phyloP scores from a whole-genome alignment of 768 basidiomycete species.

The Amanita thiersii region DNA sequence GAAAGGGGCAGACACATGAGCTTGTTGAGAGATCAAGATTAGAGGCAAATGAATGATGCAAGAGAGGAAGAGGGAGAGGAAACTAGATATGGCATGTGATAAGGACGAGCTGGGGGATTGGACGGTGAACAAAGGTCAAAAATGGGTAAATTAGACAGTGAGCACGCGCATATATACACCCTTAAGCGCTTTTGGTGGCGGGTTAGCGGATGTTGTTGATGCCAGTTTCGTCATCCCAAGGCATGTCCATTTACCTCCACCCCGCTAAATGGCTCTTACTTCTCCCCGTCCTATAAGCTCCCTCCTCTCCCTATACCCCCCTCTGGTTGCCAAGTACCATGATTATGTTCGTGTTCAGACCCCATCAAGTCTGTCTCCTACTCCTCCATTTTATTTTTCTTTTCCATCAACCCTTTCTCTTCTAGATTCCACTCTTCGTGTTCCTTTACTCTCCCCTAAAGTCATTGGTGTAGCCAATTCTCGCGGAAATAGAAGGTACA shows the following conservation, averaged over 20 bases:
- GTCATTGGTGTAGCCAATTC: slow-evolving; percentile 71
- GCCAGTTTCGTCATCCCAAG: too few species aligned
- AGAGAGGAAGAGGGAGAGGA: too few species aligned
- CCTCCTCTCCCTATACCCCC: background rate
- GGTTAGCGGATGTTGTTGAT: too few species aligned
- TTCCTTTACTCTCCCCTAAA: slow-evolving; percentile 70
- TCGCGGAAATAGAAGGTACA: slow-evolving; percentile 66
- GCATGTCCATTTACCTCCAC: background rate
- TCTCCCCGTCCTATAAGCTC: background rate
- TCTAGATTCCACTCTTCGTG: slow-evolving; percentile 53
- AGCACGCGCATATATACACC: too few species aligned
- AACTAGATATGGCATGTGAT: too few species aligned
- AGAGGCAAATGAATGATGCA: too few species aligned
- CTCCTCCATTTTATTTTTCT: background rate
- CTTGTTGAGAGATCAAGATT: too few species aligned
- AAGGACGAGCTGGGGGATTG: too few species aligned
- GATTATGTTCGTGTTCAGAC: slow-evolving; percentile 60
- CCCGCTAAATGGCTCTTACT: slow-evolving; percentile 5
- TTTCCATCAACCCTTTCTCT: slow-evolving; percentile 9
- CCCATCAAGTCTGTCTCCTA: slow-evolving; percentile 18
- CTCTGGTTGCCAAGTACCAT: slow-evolving; percentile 34
- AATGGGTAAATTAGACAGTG: too few species aligned
- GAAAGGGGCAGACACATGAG: too few species aligned
- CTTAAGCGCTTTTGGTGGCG: too few species aligned
- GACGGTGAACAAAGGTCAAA: too few species aligned